Evolutionary conservation across 2,329 filamentous ascomycete species (phyloP).

Genomic region (Colletotrichum costaricense): DNA sequence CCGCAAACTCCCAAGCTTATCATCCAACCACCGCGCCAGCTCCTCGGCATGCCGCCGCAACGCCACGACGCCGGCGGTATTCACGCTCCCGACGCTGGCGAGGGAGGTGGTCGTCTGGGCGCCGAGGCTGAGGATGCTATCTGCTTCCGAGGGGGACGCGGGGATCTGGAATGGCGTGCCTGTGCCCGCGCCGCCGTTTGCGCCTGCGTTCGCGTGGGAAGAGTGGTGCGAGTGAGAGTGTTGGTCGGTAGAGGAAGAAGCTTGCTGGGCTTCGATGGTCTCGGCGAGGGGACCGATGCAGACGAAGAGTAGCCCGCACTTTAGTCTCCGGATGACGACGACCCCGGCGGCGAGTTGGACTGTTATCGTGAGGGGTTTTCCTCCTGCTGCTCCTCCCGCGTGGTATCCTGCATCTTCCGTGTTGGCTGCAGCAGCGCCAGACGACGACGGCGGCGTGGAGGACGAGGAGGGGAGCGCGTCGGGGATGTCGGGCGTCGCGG

Average conservation of each 20-base stretch:
- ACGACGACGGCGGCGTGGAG: conserved; percentile 38
- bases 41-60: conserved; percentile 69
- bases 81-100: conserved; percentile 50
- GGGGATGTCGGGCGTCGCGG: conserved; percentile 53
- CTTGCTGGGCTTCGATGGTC: conserved; percentile 33
- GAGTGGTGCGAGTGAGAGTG: conserved; percentile 37
- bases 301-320: conserved; percentile 71
- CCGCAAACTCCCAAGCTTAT: conserved; percentile 64
- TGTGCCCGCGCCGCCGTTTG: conserved; percentile 42
- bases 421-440: conserved; percentile 34
- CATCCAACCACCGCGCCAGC: conserved; percentile 69
- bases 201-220: conserved; percentile 20
- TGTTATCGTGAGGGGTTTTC: conserved; percentile 60
- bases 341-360: conserved; percentile 69
- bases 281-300: conserved; percentile 63
- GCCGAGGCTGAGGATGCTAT: conserved; percentile 58
- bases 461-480: conserved; percentile 52
- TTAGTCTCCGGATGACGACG: conserved; percentile 67
- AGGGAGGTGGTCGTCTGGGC: conserved; percentile 56
- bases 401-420: conserved; percentile 6
- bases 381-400: neutral
- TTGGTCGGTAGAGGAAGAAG: conserved; percentile 11
- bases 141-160: conserved; percentile 56
- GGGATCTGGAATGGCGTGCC: conserved; percentile 39
- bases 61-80: conserved; percentile 59